Base-by-base conservation (phyloP, 2,329 filamentous ascomycete genomes). In the Penicillium sp. region DNA sequence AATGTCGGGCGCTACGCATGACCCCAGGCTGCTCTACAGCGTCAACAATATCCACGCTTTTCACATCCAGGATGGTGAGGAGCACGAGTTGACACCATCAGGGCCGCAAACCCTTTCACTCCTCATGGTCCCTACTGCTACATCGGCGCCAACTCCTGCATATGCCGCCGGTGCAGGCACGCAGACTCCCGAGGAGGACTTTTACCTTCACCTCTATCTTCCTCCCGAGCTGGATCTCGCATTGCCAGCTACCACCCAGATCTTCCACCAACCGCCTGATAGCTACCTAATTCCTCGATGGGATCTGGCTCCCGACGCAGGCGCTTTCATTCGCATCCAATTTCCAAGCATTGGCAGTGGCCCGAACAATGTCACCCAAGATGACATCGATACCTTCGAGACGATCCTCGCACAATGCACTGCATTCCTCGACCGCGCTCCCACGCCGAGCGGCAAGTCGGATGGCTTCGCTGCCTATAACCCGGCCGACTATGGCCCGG, bases 351-450 rank as follows among this genome's bases (percentile, higher is more conserved):
- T 91, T 26, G 91, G 91, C 22, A 88, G 83, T 63, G 88, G 91
- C 0, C 76, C 82, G 9, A 75, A 75, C 37, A 83, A 86, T 37
- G 89, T 91, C 28, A 86, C 91, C 1, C 93, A 97, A 76, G 93
- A 98, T 75, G 94, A 97, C 76, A 84, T 96, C 45, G 93, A 97
- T 75, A 98, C 94, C 0, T 98, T 97, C 73, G 94, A 98, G 82
- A 97, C 94, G 3, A 98, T 98, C 67, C 84, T 98, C 55, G 94
- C 94, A n/a, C 93, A 98, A 79, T 98, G 94, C 78, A 98, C 94
- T 2, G 92, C 94, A 1, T 98, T 99, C 76, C 86, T 97, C 4
- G 94, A 98, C 78, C 88, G 93, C 49, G 89, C 91, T 10, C 83
- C 89, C 44, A 88, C 91, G 7, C 88, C 55, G 15, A 30, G 55